Evolutionary conservation across 345 rosid genomes (phyloP).

Genomic region (Balakata baccata): DNA sequence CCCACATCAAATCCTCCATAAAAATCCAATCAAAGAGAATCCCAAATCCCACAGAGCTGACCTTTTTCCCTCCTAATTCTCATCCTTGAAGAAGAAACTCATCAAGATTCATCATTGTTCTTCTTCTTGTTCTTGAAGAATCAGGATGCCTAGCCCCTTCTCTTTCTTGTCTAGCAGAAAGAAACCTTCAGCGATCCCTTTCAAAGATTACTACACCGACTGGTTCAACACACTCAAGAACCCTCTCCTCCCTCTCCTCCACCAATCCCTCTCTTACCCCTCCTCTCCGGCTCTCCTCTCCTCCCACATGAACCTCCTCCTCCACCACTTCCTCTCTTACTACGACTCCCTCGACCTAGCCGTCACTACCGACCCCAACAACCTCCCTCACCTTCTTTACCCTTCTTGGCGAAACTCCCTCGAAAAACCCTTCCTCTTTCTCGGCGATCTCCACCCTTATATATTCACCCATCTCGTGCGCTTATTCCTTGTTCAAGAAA

Average conservation of each 20-base stretch:
- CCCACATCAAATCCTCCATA: too few species aligned
- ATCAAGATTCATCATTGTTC: not conserved
- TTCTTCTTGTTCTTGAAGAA: conserved; percentile 1
- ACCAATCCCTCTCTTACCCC: conserved; percentile 49
- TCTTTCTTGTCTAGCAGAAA: conserved; percentile 45
- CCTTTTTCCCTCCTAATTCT: not conserved
- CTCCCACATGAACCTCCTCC: conserved; percentile 54
- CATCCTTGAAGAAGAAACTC: not conserved
- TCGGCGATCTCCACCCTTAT: conserved; percentile 88
- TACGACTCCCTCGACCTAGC: conserved; percentile 75
- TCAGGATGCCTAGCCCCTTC: conserved; percentile 43
- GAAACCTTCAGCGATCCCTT: conserved; percentile 43
- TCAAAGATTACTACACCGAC: conserved; percentile 55
- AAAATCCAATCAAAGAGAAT: not conserved
- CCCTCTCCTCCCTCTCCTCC: conserved; percentile 69
- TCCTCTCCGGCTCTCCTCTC: conserved; percentile 47
- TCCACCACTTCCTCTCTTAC: conserved; percentile 66
- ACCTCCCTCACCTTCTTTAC: conserved; percentile 59
- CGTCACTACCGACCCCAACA: conserved; percentile 36
- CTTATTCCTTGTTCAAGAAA: conserved; percentile 48
- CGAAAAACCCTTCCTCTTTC: conserved; percentile 72
- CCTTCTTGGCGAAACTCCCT: conserved; percentile 73
- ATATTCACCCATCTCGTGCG: conserved; percentile 74
- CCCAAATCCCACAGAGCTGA: not conserved
- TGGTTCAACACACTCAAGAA: conserved; percentile 60